Evolutionary conservation across 495 filamentous ascomycete genomes (phyloP).

Genomic region (Parmelia sp.): DNA sequence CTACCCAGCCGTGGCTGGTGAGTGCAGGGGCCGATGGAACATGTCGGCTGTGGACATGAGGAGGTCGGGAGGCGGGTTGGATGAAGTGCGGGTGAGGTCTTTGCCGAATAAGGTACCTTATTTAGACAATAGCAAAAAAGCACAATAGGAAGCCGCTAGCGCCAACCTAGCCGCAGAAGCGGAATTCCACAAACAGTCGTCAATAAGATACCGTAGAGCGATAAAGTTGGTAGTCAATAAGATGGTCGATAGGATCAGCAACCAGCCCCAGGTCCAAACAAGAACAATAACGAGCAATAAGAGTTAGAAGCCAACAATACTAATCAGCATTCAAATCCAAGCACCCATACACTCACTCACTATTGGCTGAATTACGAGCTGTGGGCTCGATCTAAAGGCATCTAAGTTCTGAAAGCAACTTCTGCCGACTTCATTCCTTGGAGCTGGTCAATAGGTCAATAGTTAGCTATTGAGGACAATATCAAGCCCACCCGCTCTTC

Average conservation of each 20-base stretch:
- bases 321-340: background rate
- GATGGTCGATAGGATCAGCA: background rate
- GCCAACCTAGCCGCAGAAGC: background rate
- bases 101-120: background rate
- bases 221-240: too few relatives aligned
- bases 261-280: background rate
- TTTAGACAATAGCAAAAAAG: background rate
- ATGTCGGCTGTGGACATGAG: slow-evolving; percentile 65
- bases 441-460: background rate
- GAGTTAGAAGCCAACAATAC: background rate
- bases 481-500: background rate
- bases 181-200: background rate
- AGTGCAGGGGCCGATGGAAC: slow-evolving; percentile 93
- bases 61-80: background rate
- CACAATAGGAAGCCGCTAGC: background rate
- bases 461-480: background rate
- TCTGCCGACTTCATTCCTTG: background rate
- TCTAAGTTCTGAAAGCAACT: background rate
- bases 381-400: background rate
- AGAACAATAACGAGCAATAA: slow-evolving; percentile 4
- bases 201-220: too few relatives aligned
- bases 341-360: too few relatives aligned
- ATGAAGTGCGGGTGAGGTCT: background rate
- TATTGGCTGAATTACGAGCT: background rate
- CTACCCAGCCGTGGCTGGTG: slow-evolving; percentile 83